Base-by-base conservation (phyloP, 495 filamentous ascomycete genomes). In the Podospora sp. region DNA sequence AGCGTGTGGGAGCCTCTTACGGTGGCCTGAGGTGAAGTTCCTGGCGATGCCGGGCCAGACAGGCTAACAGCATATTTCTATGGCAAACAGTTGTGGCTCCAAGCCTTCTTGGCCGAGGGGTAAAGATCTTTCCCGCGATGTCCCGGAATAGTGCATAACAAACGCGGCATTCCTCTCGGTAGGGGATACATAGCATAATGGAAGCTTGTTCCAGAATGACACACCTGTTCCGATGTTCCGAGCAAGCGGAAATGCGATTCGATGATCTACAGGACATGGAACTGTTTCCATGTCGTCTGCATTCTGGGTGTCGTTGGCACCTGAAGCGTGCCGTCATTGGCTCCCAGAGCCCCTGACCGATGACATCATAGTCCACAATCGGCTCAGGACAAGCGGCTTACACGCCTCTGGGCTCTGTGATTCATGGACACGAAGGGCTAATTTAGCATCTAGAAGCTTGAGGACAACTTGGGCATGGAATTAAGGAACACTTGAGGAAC, bases 1-100 rank as follows among this genome's bases (percentile, higher is more conserved):
- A 65, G 60, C 0, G 71, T 72, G 0, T 82, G 77, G 79, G 62
- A 56, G 16, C 63, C 63, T n/a, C 26, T 49, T 0, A 26, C 14
- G 7, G 35, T 52, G 49, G 49, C 26, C 12, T 40, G 36, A 29
- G 21, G 49, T 52, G 18, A 51, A 24, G 26, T 21, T 40, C 2
- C 25, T 50, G 24, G 14, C 14, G 0, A n/a, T 16, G 36, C 24
- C 24, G 9, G 27, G 16, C 18, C 36, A 35, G 59, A 20, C 49
- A 20, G 59, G 33, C 18, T 21, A 27, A n/a, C n/a, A n/a, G n/a
- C n/a, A 18, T 46, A 46, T 46, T 46, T 18, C 16, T 2, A 18
- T 46, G 2, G 5, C 14, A 46, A 2, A 11, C 5, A 46, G 40
- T 18, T 11, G 40, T 46, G 40, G 40, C 14, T 46, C 16, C 40